Base-by-base conservation (phyloP, 768 basidiomycete species). In the Crassisporium funariophilum region DNA sequence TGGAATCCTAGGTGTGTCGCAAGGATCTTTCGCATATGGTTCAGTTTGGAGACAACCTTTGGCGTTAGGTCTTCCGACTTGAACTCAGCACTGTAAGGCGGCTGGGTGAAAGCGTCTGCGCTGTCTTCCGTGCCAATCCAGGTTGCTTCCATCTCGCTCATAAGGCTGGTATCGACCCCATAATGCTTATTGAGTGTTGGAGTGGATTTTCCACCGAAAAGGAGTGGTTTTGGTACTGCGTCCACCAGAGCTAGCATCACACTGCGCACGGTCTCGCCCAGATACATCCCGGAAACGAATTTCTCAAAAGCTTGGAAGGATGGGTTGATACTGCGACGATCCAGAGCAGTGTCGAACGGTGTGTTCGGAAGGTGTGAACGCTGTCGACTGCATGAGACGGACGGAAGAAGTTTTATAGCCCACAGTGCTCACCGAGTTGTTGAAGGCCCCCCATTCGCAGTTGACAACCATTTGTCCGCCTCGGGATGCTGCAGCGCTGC, bases 231-330 rank as follows among this genome's bases (percentile, higher is more conserved):
- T 1, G 89, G 88, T 12, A 80, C 69, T 4, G 86, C 84, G 55
- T 92, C 91, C 54, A 95, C 73, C 53, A 98, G 72, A 39, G 91
- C 79, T 22, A 93, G 75, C 42, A 98, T 75, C 57, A 95, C 72
- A 60, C 90, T 89, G 29, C 97, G 86, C 19, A 86, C 79, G 52
- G 98, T 81, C 69, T 99, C 97, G 46, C 97, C 97, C 31, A 98
- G 82, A 66, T 99, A 99, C 95, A 99, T 98, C 46, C 97, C 97
- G 1, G 93, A 97, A 56, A 99, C 88, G 71, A 97, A 92, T 73
- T 98, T 99, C 69, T 99, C 97, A 63, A 93, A 98, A 2, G 90
- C 90, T 64, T 98, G 97, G 63, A 80, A 87, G 25, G 79, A 75
- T 20, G 95, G 94, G 60, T 99, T 99, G 69, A 98, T 98, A 47